Base-by-base conservation (phyloP, 208 protist genomes). In the Trypanosoma platydactyli region DNA sequence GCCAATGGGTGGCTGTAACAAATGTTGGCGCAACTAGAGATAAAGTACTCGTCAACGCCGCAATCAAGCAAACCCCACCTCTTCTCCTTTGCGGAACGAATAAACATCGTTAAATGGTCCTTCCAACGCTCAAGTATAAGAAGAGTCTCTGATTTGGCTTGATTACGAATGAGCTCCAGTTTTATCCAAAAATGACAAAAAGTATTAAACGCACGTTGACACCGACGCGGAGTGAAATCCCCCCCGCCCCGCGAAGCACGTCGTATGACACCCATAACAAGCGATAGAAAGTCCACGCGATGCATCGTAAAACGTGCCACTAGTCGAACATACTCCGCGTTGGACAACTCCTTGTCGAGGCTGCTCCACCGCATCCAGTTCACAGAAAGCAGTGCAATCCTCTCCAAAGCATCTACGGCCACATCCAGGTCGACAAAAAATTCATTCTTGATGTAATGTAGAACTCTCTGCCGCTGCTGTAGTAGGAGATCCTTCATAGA, bases 291-390 rank as follows among this genome's bases (percentile, higher is more conserved):
- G 60, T 92, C 86, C 29, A 91, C 72, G 25, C 81, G 69, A 60
- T 95, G 89, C 80, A 95, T 90, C 20, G 83, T 83, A 49, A 88
- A 89, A 18, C 85, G 81, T 15, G 86, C 84, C n/a, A 91, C 83
- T 11, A 91, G 60, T 25, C 71, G 76, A 40, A 81, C 71, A 60
- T 84, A 82, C 30, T 82, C 74, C 15, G 63, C 60, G 24, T 81
- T 73, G 22, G 65, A 60, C 0, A 71, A 59, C 33, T 89, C 73
- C 18, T 49, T 59, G 20, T 29, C 54, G 29, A 75, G 42, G 50
- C 72, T 77, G 52, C 79, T 76, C 80, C 91, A 81, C 0, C 86
- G 76, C 86, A 95, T 95, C 74, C 84, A 92, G 63, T 92, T 95
- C 45, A 94, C 78, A 51, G 73, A 73, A 29, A 91, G 46, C 30